A percentile compares a stretch with the other conserved stretches of the same genome.
These are phyloP conservation scores for Saitozyma sp. DNA, from an alignment of 768 basidiomycete species.

Conservation along the genomic window DNA sequence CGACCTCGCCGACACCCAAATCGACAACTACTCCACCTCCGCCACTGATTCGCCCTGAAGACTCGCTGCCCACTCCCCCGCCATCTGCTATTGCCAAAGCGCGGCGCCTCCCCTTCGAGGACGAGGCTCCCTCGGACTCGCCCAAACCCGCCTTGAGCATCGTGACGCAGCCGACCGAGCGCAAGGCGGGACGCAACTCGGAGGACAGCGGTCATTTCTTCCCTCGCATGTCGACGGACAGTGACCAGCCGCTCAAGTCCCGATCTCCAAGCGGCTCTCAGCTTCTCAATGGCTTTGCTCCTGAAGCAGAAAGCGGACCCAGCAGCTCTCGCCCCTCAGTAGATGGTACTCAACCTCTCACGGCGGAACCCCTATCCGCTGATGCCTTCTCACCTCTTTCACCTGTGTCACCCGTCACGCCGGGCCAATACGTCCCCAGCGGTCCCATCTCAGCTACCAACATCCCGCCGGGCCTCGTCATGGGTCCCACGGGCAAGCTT, in stretches of 20 bases:
- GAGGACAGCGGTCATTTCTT: background rate
- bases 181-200: background rate
- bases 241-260: conserved; percentile 5
- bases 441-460: conserved; percentile 6
- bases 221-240: conserved; percentile 4
- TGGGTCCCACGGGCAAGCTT: conserved; percentile 16
- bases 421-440: background rate
- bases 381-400: background rate
- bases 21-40: background rate
- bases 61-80: conserved; percentile 2
- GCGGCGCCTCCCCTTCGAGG: background rate
- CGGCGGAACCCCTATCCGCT: background rate
- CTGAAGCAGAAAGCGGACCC: background rate
- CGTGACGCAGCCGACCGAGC: background rate
- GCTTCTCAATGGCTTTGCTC: background rate
- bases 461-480: conserved; percentile 8
- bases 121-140: background rate
- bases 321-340: background rate
- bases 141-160: conserved; percentile 3
- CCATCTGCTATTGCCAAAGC: conserved; percentile 2
- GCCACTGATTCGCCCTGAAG: conserved; percentile 2
- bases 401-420: background rate
- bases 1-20: conserved; percentile 6
- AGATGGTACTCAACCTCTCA: conserved; percentile 5
- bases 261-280: background rate